Conservation (phyloP, 768 basidiomycete genomes). For the Tulasnella sp. region DNA sequence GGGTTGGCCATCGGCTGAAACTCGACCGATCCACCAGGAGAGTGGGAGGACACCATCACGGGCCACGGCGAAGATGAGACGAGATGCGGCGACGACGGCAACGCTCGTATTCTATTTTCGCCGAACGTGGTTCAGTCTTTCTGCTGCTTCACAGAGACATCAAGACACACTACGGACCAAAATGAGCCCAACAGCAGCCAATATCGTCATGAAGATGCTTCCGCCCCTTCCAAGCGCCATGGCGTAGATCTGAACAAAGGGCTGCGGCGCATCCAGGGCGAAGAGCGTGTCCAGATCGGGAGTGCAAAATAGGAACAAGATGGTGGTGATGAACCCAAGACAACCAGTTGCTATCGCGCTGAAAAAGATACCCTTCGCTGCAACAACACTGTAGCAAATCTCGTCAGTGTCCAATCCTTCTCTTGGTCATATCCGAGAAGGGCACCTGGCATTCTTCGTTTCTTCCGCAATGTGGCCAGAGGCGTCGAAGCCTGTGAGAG, state of each 20-base stretch:
- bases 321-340: conserved; percentile 66
- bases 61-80: conserved; percentile 87
- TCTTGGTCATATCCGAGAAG: neutral
- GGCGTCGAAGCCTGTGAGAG: conserved; percentile 84
- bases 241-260: conserved; percentile 82
- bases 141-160: neutral
- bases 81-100: conserved; percentile 77
- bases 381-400: conserved; percentile 70
- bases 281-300: conserved; percentile 71
- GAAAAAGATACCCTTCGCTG: conserved; percentile 71
- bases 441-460: conserved; percentile 65
- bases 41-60: conserved; percentile 84
- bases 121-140: no score
- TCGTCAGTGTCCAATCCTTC: no score
- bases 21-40: conserved; percentile 70
- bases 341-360: conserved; percentile 70
- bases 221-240: conserved; percentile 70
- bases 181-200: conserved; percentile 77
- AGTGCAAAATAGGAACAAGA: conserved; percentile 76
- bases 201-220: conserved; percentile 77
- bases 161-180: conserved; percentile 46
- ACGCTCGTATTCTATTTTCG: conserved; percentile 70
- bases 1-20: conserved; percentile 63
- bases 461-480: conserved; percentile 83
- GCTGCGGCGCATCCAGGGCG: conserved; percentile 71